Conservation (phyloP, 768 basidiomycete species). For the Basidioascus undulatus region DNA sequence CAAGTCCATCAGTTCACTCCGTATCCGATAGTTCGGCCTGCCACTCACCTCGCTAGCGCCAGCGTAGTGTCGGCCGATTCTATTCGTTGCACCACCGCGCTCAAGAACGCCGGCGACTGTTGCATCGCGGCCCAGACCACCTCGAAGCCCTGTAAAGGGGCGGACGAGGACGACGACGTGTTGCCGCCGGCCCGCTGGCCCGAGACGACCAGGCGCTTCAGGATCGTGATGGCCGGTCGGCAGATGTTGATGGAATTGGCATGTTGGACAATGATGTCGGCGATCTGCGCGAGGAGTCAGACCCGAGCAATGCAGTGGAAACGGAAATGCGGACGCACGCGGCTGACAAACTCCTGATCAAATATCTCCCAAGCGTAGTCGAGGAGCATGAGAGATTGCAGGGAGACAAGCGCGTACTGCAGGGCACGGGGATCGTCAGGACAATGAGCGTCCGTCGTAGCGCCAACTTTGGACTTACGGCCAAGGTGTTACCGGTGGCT, state of each 20-base stretch:
- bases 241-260: constrained; percentile 67
- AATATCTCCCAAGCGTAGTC: too few relatives aligned
- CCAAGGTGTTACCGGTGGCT: constrained; percentile 58
- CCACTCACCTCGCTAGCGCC: constrained; percentile 54
- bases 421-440: too few relatives aligned
- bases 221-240: constrained; percentile 68
- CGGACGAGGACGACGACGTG: constrained; percentile 15
- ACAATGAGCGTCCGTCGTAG: too few relatives aligned
- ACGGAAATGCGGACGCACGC: too few relatives aligned
- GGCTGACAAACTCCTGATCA: too few relatives aligned
- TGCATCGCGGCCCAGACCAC: constrained; percentile 63
- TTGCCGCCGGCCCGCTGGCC: neutral
- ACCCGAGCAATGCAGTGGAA: neutral
- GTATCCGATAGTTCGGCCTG: too few relatives aligned
- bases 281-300: constrained; percentile 25
- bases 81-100: constrained; percentile 56
- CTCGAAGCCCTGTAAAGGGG: constrained; percentile 59
- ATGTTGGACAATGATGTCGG: constrained; percentile 42
- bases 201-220: constrained; percentile 51
- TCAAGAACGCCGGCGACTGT: constrained; percentile 40
- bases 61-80: constrained; percentile 64
- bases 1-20: too few relatives aligned
- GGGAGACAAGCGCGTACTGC: too few relatives aligned
- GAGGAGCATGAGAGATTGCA: too few relatives aligned
- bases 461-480: constrained; percentile 21